Percentiles rank a stretch among this genome's conserved stretches.
phyloP scores from a whole-genome alignment of 768 basidiomycete genomes.

The Pisolithus tinctorius region DNA sequence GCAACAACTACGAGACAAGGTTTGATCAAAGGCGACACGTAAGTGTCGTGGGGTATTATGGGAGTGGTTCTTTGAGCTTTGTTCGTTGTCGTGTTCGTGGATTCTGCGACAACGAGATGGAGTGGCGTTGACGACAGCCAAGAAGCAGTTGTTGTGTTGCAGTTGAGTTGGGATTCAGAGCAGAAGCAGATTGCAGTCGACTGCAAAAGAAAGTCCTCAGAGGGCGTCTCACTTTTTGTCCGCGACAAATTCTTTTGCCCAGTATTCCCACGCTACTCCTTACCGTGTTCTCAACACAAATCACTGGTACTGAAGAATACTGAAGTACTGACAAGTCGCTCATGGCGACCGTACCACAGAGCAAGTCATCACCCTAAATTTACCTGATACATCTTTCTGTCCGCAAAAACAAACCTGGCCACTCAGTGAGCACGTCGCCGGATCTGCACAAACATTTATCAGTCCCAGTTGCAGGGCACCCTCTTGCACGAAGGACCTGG shows the following conservation, averaged over 20 bases:
- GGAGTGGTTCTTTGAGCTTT: background rate
- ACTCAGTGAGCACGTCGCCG: too few species aligned
- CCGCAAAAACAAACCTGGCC: too few species aligned
- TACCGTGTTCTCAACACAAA: background rate
- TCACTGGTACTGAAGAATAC: background rate
- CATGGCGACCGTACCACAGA: too few species aligned
- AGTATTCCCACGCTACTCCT: background rate
- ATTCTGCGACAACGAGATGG: slow-evolving; percentile 9
- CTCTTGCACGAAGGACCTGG: too few species aligned
- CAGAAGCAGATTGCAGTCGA: slow-evolving; percentile 23
- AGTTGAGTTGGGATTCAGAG: slow-evolving; percentile 3
- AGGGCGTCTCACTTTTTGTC: slow-evolving; percentile 2
- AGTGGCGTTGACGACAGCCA: slow-evolving; percentile 9
- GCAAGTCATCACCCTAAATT: too few species aligned
- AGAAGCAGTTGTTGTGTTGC: slow-evolving; percentile 6
- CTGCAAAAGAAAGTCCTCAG: slow-evolving; percentile 16
- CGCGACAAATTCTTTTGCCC: background rate
- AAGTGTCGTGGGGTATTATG: slow-evolving; percentile 11
- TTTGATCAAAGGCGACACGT: slow-evolving; percentile 19
- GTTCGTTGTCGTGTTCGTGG: slow-evolving; percentile 8
- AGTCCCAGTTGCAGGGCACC: too few species aligned
- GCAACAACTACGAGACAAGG: background rate
- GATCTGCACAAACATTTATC: too few species aligned
- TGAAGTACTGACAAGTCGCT: background rate
- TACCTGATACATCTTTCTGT: too few species aligned